These are phyloP conservation scores for Cutaneotrichosporon sp. DNA, from an alignment of 1,284 basidiomycete genomes.

Conservation along the genomic window DNA sequence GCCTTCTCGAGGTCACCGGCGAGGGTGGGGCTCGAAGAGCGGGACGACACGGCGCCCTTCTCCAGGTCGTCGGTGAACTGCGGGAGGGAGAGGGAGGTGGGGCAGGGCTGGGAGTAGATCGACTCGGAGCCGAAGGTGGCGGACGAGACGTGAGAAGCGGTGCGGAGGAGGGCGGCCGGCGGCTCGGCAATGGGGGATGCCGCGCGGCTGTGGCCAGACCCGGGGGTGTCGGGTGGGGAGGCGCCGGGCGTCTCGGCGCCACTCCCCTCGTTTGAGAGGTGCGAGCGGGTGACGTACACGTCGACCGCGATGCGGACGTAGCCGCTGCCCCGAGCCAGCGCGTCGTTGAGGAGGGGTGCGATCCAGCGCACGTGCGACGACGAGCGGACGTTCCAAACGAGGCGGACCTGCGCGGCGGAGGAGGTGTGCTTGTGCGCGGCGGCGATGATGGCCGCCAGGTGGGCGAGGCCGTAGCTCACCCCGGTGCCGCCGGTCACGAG, in stretches of 20 bases:
- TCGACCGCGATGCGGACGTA: slow-evolving; percentile 17
- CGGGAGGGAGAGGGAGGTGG: neutral
- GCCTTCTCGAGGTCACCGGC: neutral
- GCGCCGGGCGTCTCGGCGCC: slow-evolving; percentile 3
- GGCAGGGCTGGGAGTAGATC: too few relatives aligned
- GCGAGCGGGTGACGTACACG: slow-evolving; percentile 26
- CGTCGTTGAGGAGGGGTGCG: slow-evolving; percentile 21
- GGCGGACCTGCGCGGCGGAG: slow-evolving; percentile 29
- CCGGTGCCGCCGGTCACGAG: slow-evolving; percentile 49
- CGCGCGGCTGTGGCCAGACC: too few relatives aligned
- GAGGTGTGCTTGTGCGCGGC: slow-evolving; percentile 30
- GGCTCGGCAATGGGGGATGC: too few relatives aligned
- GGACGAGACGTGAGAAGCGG: neutral
- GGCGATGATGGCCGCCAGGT: slow-evolving; percentile 35
- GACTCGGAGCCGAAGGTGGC: neutral
- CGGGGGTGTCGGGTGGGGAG: too few relatives aligned
- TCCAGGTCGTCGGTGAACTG: slow-evolving; percentile 4
- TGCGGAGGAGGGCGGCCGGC: neutral
- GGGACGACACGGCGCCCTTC: too few relatives aligned
- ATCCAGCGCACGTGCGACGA: slow-evolving; percentile 12
- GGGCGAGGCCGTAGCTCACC: slow-evolving; percentile 39
- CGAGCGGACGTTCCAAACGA: slow-evolving; percentile 40
- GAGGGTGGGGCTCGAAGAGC: too few relatives aligned
- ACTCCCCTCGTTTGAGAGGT: slow-evolving; percentile 5
- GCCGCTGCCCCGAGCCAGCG: slow-evolving; percentile 10